Evolutionary conservation across 2,329 filamentous ascomycete species (phyloP), one percentile per base, ranked within the genome.

Genomic region (Aaosphaeria pasadenensis): DNA sequence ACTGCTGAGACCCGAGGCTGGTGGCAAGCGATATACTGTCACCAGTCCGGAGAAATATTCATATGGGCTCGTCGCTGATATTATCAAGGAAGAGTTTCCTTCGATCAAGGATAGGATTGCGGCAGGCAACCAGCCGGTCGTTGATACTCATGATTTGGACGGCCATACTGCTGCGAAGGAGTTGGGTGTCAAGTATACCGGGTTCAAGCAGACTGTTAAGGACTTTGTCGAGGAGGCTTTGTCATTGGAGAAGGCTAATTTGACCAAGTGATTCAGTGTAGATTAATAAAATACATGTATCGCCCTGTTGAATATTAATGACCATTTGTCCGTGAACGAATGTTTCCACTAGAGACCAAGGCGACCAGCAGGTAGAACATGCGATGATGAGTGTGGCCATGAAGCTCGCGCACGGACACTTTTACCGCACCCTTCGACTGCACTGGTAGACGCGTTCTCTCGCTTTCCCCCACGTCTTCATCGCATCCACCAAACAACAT

Each of bases 41-140:
- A 68, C 70, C 1, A 66, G 72, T 0, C 67, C 72, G 0, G 73
- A 79, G 52, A 62, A 65, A 5, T 80, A 79, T 46, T 74, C 74
- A 0, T 79, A 78, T 52, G 71, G 64, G 0, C 47, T 74, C 9
- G 77, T 74, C 0, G 72, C 74, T 0, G 59, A 70, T 7, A 72
- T 79, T 30, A 72, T 79, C 30, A 54, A 53, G 1, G 65, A 70
- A 2, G 60, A 65, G 29, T 78, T 80, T 52, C 54, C 61, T 0
- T 70, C 70, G 63, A 62, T 70, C 1, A 64, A 56, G 38, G 59
- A 57, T 7, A 52, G 44, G 39, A 67, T 75, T 1, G 56, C 60
- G 2, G 47, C 53, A 29, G 71, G 71, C 42, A 64, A 71, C 5
- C 64, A 71, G 47, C 43, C 48, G 17, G 61, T 5, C 29, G 49